phyloP scores from a whole-genome alignment of 495 filamentous ascomycete genomes.

The Margaritispora aquatica region DNA sequence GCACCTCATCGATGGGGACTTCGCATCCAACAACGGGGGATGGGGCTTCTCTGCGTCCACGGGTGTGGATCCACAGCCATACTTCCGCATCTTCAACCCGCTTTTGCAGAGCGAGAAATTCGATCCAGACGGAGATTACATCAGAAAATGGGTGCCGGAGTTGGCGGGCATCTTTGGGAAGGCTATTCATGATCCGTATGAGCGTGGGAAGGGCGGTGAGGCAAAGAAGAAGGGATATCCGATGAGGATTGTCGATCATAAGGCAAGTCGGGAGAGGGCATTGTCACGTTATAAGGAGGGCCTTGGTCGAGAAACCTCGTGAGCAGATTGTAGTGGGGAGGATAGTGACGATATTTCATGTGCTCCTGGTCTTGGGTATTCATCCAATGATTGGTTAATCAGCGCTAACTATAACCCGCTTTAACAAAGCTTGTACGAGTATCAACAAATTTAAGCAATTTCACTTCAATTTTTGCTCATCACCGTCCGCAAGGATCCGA shows the following conservation, averaged over 20 bases:
- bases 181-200: slow-evolving; percentile 76
- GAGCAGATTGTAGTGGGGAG: slow-evolving; percentile 6
- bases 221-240: slow-evolving; percentile 70
- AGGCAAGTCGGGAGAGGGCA: slow-evolving; percentile 55
- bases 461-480: no score
- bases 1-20: slow-evolving; percentile 84
- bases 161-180: slow-evolving; percentile 51
- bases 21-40: slow-evolving; percentile 86
- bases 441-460: no score
- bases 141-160: slow-evolving; percentile 67
- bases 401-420: no score
- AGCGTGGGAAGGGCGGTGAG: slow-evolving; percentile 48
- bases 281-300: slow-evolving; percentile 69
- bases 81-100: slow-evolving; percentile 90
- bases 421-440: no score
- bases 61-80: slow-evolving; percentile 88
- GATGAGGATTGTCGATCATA: slow-evolving; percentile 67
- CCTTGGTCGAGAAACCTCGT: slow-evolving; percentile 44
- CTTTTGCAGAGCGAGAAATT: slow-evolving; percentile 81
- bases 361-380: not conserved
- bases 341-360: not conserved
- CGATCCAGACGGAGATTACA: slow-evolving; percentile 61
- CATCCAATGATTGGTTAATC: no score
- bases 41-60: slow-evolving; percentile 81
- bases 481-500: no score